Evolutionary conservation across 2,329 filamentous ascomycete species (phyloP).

Genomic region (Xylariaceae sp.): DNA sequence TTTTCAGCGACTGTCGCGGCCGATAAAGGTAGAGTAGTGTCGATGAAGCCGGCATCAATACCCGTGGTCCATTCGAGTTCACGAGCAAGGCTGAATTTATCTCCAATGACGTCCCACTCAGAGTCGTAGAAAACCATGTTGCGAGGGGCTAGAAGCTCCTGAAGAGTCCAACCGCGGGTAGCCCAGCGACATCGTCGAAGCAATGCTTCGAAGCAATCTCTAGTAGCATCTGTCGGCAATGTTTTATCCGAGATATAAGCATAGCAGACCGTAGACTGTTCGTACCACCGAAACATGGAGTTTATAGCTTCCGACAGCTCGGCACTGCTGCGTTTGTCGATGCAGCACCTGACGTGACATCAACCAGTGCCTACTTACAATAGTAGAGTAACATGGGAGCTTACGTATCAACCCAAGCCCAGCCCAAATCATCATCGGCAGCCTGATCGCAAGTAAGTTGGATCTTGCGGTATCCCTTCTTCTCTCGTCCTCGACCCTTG

Average conservation of each 20-base stretch:
- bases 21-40: neutral
- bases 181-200: no score
- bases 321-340: conserved; percentile 6
- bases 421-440: neutral
- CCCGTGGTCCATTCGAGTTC: neutral
- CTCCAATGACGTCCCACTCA: neutral
- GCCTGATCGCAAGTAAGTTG: conserved; percentile 5
- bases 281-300: conserved; percentile 8
- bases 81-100: neutral
- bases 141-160: neutral
- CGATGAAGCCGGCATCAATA: neutral
- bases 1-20: neutral
- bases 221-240: neutral
- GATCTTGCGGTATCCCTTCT: conserved; percentile 4
- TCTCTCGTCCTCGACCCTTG: neutral
- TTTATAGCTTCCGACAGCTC: neutral
- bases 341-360: neutral
- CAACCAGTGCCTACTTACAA: no score
- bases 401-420: conserved; percentile 10
- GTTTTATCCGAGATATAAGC: conserved; percentile 3
- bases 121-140: conserved; percentile 2
- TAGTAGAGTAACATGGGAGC: no score
- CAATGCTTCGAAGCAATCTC: neutral
- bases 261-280: conserved; percentile 3
- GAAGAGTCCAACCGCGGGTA: neutral